Evolutionary conservation across 2,329 filamentous ascomycete species (phyloP), one percentile per base, ranked within the genome.

Genomic region (Alternaria brassicicola): DNA sequence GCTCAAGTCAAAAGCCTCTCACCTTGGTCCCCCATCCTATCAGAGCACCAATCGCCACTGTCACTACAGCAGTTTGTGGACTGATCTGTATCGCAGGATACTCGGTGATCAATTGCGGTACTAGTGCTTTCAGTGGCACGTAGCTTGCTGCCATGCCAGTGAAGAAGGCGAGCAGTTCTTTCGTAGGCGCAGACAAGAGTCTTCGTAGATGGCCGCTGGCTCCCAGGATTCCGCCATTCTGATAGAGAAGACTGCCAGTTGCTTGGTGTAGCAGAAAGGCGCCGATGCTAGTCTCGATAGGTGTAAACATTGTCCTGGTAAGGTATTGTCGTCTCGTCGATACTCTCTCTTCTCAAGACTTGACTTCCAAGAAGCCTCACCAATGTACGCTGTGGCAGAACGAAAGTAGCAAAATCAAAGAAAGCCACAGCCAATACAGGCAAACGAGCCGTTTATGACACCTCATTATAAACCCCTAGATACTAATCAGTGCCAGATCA

Each of bases 1-100:
- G 2, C 17, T 26, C 2, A 23, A 10, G 15, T 3, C 12, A 26
- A 38, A 49, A 23, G 15, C 35, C 15, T 25, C 68, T 67, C 62
- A 83, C 83, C 76, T 84, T 84, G 15, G 83, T 84, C 15, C 83
- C 83, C 80, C 80, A 82, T 19, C 83, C 83, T 26, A 83, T 71
- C 33, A 84, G 52, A 13, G 79, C 70, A 0, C 82, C 83, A 8
- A 79, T 70, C 2, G 75, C 75, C 10, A 80, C 51, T 0, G 79
- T 81, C 36, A 76, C 71, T 6, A 78, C 61, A n/a, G 73, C 70
- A 25, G 75, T 72, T 19, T 68, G 66, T 65, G 72, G 72, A 3
- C 77, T 75, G 6, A 70, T 62, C 9, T 77, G 75, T 3, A 73
- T 61, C 10, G 71, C 54, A 38, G 80, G 77, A 66, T 82, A 83